These are phyloP conservation scores for Aspergillus tamarii DNA, from an alignment of 2,329 filamentous ascomycete species.

Conservation along the genomic window DNA sequence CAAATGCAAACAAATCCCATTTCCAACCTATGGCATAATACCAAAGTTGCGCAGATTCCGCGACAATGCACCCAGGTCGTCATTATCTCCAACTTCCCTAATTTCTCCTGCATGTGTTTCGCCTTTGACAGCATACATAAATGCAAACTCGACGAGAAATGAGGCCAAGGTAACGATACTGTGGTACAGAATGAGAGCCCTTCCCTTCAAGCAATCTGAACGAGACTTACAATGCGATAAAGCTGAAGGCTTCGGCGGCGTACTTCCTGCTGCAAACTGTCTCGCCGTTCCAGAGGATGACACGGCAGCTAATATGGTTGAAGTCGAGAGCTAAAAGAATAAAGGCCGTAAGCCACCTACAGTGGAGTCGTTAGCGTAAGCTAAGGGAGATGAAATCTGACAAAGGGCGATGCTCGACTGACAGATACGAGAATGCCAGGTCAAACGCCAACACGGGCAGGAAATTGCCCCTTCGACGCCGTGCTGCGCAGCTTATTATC, in stretches of 20 bases:
- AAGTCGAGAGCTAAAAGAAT: neutral
- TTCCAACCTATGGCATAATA: neutral
- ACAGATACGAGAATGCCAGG: neutral
- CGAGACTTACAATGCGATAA: slow-evolving; percentile 18
- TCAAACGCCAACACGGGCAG: neutral
- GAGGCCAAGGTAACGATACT: neutral
- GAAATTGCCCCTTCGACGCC: neutral
- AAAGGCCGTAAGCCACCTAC: neutral
- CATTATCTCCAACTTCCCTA: neutral
- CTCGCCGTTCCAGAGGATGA: slow-evolving; percentile 22
- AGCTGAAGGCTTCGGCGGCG: slow-evolving; percentile 23
- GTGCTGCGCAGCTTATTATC: neutral
- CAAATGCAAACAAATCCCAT: neutral
- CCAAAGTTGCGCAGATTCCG: neutral
- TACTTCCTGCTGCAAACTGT: slow-evolving; percentile 25
- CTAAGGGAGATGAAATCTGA: neutral
- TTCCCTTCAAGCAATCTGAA: neutral
- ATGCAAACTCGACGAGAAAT: neutral
- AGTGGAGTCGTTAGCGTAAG: neutral
- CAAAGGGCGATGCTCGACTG: neutral
- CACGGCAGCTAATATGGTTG: slow-evolving; percentile 9
- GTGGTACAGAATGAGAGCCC: neutral
- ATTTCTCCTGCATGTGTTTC: neutral
- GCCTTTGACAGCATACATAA: neutral
- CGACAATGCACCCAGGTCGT: neutral